phyloP scores from a whole-genome alignment of 2,329 filamentous ascomycete genomes.

The Bisporella sp. region DNA sequence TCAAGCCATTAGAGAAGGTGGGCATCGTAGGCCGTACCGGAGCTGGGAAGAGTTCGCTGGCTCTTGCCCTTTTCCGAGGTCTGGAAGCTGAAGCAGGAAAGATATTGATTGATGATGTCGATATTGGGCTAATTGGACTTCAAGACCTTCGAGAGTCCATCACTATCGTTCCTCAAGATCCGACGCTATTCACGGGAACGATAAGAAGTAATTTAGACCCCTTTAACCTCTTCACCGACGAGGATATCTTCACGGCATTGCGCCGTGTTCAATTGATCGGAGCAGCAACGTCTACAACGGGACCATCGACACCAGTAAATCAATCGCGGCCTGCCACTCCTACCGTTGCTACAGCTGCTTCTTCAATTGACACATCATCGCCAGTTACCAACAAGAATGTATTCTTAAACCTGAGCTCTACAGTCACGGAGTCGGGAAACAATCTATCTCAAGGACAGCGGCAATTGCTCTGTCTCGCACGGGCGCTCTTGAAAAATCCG shows the following conservation, averaged over 20 bases:
- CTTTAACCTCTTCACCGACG: slow-evolving; percentile 81
- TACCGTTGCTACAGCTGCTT: slow-evolving; percentile 13
- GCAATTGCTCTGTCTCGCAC: slow-evolving; percentile 87
- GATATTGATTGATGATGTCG: slow-evolving; percentile 86
- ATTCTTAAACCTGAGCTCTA: slow-evolving; percentile 78
- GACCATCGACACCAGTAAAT: slow-evolving; percentile 27
- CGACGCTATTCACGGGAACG: slow-evolving; percentile 87
- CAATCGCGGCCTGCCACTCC: slow-evolving; percentile 22
- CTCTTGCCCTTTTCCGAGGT: slow-evolving; percentile 86
- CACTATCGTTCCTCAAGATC: slow-evolving; percentile 96
- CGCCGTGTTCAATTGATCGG: slow-evolving; percentile 84
- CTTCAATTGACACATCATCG: slow-evolving; percentile 9
- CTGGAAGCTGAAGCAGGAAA: slow-evolving; percentile 85
- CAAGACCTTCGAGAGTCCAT: slow-evolving; percentile 88
- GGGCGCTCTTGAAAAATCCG: slow-evolving; percentile 84
- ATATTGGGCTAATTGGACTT: slow-evolving; percentile 85
- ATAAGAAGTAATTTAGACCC: slow-evolving; percentile 91
- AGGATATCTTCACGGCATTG: slow-evolving; percentile 81
- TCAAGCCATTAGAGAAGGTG: slow-evolving; percentile 82
- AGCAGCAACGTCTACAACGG: slow-evolving; percentile 27
- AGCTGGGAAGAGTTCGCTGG: slow-evolving; percentile 92
- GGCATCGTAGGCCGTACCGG: slow-evolving; percentile 94
- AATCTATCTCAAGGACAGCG: slow-evolving; percentile 96
- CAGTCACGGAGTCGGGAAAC: slow-evolving; percentile 82
- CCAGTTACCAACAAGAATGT: slow-evolving; percentile 82